Evolutionary conservation across 2,329 filamentous ascomycete genomes (phyloP).

Genomic region (Colletotrichum sansevieriae): DNA sequence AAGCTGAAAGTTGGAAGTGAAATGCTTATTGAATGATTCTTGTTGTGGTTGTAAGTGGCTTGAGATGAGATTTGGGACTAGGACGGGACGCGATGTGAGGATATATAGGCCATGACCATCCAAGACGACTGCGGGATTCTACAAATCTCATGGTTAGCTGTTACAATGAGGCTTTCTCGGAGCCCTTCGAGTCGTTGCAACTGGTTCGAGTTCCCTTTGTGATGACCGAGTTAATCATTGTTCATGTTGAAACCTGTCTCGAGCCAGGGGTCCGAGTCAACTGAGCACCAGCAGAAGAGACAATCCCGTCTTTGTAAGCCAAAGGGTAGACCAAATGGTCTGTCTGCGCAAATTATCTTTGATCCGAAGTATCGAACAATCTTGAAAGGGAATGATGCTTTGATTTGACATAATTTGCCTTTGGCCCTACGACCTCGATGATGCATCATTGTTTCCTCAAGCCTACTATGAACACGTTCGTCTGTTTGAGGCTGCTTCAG

Average conservation of each 20-base stretch:
- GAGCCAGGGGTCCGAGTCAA: too few species aligned
- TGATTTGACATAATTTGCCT: not conserved
- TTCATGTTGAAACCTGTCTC: not conserved
- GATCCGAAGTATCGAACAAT: too few species aligned
- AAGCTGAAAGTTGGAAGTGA: not conserved
- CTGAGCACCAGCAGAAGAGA: too few species aligned
- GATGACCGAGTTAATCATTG: too few species aligned
- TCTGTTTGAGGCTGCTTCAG: not conserved
- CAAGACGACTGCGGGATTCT: too few species aligned
- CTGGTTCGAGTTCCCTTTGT: not conserved
- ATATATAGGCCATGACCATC: not conserved
- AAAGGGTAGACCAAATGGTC: too few species aligned
- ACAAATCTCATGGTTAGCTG: not conserved
- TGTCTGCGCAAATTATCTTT: too few species aligned
- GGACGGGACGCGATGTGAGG: not conserved
- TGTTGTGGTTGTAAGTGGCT: not conserved
- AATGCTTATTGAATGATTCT: not conserved
- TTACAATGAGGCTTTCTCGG: not conserved
- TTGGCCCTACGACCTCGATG: not conserved
- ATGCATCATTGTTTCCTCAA: too few species aligned
- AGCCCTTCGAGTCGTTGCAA: not conserved
- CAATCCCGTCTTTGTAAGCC: too few species aligned
- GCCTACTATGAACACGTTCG: too few species aligned
- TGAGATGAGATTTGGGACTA: not conserved
- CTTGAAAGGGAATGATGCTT: not conserved